Base-by-base conservation (phyloP, 2,329 filamentous ascomycete species). In the Tolypocladium amazonense region DNA sequence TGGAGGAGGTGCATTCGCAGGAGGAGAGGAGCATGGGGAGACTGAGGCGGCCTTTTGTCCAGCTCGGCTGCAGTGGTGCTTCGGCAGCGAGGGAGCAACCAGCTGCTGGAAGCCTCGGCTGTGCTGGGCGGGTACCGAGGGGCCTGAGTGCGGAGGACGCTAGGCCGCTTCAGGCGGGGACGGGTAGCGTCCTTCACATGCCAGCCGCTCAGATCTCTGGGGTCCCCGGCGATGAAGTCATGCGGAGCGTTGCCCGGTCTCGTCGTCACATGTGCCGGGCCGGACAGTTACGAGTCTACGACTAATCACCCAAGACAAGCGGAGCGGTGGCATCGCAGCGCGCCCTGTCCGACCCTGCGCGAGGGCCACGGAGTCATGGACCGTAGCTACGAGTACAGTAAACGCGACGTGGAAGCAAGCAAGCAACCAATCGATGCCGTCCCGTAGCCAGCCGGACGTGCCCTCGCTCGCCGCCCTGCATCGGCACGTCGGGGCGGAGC, bases 151-250 rank as follows among this genome's bases (percentile, higher is more conserved):
- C 62, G 59, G 61, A 59, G 61, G 57, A 38, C 64, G 63, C 69
- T 71, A 71, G 64, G 23, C 68, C 63, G 43, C 9, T 56, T 63
- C 59, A 58, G 65, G 65, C 47, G 38, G 57, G 4, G 33, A 35
- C 33, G 11, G 33, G 33, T 35, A 35, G 33, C 33, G 7, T 35
- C 33, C 62, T 71, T 71, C 69, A 71, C 69, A 71, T 71, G 69
- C 67, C 63, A 67, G 56, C 38, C 12, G 15, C 12, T 43, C 38
- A 65, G 6, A 20, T 20, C 9, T 50, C 15, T 20, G 47, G 47
- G 47, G 47, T 50, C 15, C 45, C 45, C 25, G 25, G 45, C 1
- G 47, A 30, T 50, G 47, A 66, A 64, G 67, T 69, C 68, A 70
- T 68, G 68, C 59, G 67, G 61, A 58, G 62, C 27, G 8, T 4